Evolutionary conservation across 164 flowering plant species (phyloP).

Genomic region (Amborella trichopoda): DNA sequence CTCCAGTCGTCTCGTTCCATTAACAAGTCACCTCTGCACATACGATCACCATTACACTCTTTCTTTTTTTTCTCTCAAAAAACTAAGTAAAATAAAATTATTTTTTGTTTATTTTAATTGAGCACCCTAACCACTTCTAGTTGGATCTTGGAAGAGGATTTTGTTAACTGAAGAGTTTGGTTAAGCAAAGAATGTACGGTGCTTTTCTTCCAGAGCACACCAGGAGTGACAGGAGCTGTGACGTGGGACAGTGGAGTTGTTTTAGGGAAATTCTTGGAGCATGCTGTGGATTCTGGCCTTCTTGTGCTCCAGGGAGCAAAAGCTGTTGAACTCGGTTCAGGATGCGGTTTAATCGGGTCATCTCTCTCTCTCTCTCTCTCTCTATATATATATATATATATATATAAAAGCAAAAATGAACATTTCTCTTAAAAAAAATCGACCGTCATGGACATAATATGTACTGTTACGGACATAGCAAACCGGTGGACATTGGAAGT

Average conservation of each 20-base stretch:
- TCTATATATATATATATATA: too few species aligned
- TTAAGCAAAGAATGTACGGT: too few species aligned
- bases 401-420: too few species aligned
- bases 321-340: slow-evolving; percentile 78
- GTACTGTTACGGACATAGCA: too few species aligned
- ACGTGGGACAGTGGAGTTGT: slow-evolving; percentile 97
- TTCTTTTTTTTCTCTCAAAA: background rate
- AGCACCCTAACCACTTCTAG: background rate
- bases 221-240: slow-evolving; percentile 91
- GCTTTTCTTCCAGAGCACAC: slow-evolving; percentile 29
- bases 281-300: slow-evolving; percentile 49
- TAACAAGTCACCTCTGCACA: background rate
- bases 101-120: background rate
- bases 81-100: background rate
- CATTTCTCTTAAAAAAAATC: too few species aligned
- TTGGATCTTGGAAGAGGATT: background rate
- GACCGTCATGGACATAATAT: too few species aligned
- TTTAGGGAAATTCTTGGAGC: slow-evolving; percentile 79
- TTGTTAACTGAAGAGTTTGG: too few species aligned
- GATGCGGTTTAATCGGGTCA: slow-evolving; percentile 92
- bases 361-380: too few species aligned
- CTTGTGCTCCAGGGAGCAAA: slow-evolving; percentile 63
- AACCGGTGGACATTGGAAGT: too few species aligned
- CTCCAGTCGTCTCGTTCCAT: background rate
- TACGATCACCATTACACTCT: background rate